Base-by-base conservation (phyloP, 2,329 filamentous ascomycete species). In the Beauveria caledonica region DNA sequence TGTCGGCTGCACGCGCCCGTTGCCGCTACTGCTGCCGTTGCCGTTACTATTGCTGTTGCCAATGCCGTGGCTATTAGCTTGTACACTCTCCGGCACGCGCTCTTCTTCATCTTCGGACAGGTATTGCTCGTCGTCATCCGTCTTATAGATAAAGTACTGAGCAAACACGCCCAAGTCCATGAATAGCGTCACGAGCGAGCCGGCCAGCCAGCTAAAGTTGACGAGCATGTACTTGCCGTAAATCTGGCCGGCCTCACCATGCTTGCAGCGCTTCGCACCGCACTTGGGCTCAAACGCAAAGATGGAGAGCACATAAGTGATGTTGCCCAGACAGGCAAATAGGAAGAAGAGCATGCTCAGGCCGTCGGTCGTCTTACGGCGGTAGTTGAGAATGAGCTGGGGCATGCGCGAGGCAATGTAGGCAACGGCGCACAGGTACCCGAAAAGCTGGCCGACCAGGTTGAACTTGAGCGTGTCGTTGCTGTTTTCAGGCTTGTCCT, bases 271-370 rank as follows among this genome's bases (percentile, higher is more conserved):
- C 65, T 75, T 66, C 27, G 70, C 70, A 33, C 70, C 71, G 64
- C 90, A 96, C 33, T 82, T 77, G 0, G 92, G 90, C 62, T 92
- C 90, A 69, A 92, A 97, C 1, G 92, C 92, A 64, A 97, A 81
- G 66, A 99, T 97, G 42, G 88, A 92, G 42, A 96, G 77, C 19
- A 97, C 92, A 69, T 95, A 97, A 0, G 92, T 97, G 65, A 96
- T 73, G 72, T 99, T 99, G 2, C 94, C 94, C 6, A 97, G 84
- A 70, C 93, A 97, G 5, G 94, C 94, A 71, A 99, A 97, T 23
- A 97, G 79, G 77, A 97, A 97, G 76, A 97, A 99, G 11, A 97
- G 81, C 76, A 97, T 86, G 65, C 89, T 93, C 21, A 99, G 87
- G 3, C 94, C 94, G 60, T 97, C 92, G 1, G 92, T 97, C 48